Evolutionary conservation across 441 rosid species (phyloP).

Genomic region (Mallotus japonicus): DNA sequence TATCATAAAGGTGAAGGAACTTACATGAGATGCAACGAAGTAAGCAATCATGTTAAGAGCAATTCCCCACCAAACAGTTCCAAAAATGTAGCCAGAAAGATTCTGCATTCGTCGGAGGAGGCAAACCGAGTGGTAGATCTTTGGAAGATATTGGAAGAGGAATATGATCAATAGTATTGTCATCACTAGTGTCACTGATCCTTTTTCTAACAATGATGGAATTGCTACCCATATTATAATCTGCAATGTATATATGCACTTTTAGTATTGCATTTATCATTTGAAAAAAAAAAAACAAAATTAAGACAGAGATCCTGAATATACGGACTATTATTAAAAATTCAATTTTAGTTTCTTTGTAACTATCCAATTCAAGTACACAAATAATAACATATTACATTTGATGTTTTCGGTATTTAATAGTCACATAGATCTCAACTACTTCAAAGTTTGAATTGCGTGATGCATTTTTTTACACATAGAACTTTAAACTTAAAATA

Average conservation of each 20-base stretch:
- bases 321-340: too few species aligned
- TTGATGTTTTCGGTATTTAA: too few species aligned
- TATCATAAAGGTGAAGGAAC: slow-evolving; percentile 17
- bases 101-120: slow-evolving; percentile 82
- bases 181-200: slow-evolving; percentile 62
- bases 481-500: too few species aligned
- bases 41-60: slow-evolving; percentile 89
- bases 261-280: too few species aligned
- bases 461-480: too few species aligned
- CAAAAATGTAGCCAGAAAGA: slow-evolving; percentile 80
- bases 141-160: slow-evolving; percentile 84
- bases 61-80: slow-evolving; percentile 97
- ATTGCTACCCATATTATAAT: slow-evolving; percentile 72
- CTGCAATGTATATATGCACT: slow-evolving; percentile 34
- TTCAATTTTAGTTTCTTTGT: too few species aligned
- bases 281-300: too few species aligned
- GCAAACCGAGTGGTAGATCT: slow-evolving; percentile 78
- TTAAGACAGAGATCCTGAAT: too few species aligned
- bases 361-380: too few species aligned
- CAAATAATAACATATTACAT: too few species aligned
- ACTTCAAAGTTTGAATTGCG: too few species aligned
- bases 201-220: slow-evolving; percentile 55
- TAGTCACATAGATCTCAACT: too few species aligned
- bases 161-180: slow-evolving; percentile 60
- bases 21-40: slow-evolving; percentile 92